Percentiles rank a stretch among this genome's conserved stretches.
These are phyloP conservation scores for Mimosa bimucronata DNA, from an alignment of 306 rosid genomes.

Conservation along the genomic window DNA sequence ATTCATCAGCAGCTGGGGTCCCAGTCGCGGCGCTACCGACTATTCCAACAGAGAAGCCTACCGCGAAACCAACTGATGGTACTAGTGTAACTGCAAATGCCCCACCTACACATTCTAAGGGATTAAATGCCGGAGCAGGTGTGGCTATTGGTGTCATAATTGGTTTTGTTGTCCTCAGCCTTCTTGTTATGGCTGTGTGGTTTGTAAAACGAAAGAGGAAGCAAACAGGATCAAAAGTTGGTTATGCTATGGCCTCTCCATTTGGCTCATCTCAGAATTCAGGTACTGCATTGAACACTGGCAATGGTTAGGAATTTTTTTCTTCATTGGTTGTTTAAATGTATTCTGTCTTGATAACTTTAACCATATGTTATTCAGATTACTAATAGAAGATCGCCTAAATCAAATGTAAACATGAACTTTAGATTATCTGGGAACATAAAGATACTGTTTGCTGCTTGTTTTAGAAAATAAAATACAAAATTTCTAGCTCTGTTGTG, in stretches of 20 bases:
- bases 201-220: constrained; percentile 68
- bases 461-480: neutral
- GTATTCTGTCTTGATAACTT: constrained; percentile 16
- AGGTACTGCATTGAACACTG: constrained; percentile 57
- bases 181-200: constrained; percentile 70
- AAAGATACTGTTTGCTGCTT: constrained; percentile 28
- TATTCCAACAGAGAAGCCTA: constrained; percentile 68
- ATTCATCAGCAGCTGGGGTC: constrained; percentile 41
- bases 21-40: constrained; percentile 45
- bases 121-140: constrained; percentile 55
- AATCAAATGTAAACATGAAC: constrained; percentile 1
- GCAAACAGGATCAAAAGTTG: constrained; percentile 46
- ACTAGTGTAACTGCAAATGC: constrained; percentile 25
- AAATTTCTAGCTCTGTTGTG: constrained; percentile 8
- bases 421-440: constrained; percentile 21
- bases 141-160: constrained; percentile 71
- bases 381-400: constrained; percentile 4
- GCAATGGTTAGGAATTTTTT: constrained; percentile 18
- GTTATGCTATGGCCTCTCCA: constrained; percentile 71
- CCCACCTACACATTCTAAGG: constrained; percentile 47
- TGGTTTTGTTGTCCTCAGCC: constrained; percentile 72
- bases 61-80: constrained; percentile 56
- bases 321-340: constrained; percentile 27
- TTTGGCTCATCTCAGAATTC: constrained; percentile 90
- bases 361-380: constrained; percentile 7